phyloP scores from a whole-genome alignment of 1,139 yeast genomes.

The Zygosaccharomyces sapae region DNA sequence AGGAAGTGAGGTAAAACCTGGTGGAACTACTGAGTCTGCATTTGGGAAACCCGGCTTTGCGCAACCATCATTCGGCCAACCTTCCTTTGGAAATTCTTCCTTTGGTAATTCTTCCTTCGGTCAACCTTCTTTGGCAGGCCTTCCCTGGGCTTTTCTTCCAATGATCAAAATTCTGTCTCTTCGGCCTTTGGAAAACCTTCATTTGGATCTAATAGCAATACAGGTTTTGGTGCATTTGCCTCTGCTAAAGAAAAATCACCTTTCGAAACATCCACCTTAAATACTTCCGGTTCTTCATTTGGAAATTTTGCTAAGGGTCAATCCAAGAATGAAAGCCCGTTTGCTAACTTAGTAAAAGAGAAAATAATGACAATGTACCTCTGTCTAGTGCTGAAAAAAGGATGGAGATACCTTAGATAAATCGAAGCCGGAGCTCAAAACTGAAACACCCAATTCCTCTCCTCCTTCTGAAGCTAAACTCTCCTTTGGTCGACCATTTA shows the following conservation, averaged over 20 bases:
- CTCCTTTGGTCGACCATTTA: conserved; percentile 12
- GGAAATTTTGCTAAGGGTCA: conserved; percentile 3
- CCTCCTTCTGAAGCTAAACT: conserved; percentile 6
- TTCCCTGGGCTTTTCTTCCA: too few species aligned
- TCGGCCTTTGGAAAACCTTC: too few species aligned
- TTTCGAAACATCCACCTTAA: conserved; percentile 6
- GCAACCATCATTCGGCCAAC: conserved; percentile 15
- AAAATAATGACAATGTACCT: conserved; percentile 3
- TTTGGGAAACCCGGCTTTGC: conserved; percentile 24
- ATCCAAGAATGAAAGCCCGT: conserved; percentile 4
- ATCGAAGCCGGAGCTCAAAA: conserved; percentile 11
- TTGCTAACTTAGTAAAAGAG: conserved; percentile 13
- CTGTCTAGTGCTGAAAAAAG: conserved; percentile 11
- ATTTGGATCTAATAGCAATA: conserved; percentile 2
- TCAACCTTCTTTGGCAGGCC: conserved; percentile 9
- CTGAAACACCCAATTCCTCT: background rate
- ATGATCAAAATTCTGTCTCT: too few species aligned
- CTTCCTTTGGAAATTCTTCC: conserved; percentile 7
- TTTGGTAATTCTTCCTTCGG: conserved; percentile 13
- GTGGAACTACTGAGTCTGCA: conserved; percentile 6
- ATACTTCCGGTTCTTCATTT: conserved; percentile 1
- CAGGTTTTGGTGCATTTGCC: conserved; percentile 1
- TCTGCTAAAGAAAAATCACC: conserved; percentile 6
- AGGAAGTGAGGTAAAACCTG: conserved; percentile 19
- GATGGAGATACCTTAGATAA: conserved; percentile 6